Evolutionary conservation across 139 green algal genomes (phyloP).

Genomic region (Tetradesmus obliquus): DNA sequence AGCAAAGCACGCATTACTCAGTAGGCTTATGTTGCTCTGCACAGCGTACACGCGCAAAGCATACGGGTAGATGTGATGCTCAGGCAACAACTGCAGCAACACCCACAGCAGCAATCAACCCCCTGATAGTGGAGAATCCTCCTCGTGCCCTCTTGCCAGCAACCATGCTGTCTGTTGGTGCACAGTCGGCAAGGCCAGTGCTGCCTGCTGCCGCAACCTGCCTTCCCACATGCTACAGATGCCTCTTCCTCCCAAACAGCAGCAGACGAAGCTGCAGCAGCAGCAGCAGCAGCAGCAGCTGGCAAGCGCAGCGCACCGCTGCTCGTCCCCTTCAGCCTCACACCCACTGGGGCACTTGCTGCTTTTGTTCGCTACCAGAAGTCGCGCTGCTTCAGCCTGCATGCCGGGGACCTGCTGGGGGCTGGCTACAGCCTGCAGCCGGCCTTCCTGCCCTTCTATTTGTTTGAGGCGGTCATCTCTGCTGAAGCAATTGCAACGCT

Average conservation of each 20-base stretch:
- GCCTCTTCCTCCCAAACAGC: neutral
- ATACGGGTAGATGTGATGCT: too few species aligned
- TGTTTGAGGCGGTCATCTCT: constrained; percentile 57
- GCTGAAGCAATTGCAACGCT: constrained; percentile 48
- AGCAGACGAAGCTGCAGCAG: neutral
- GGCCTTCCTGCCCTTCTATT: constrained; percentile 65
- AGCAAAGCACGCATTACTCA: neutral
- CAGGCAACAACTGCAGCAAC: too few species aligned
- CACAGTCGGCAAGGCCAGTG: too few species aligned
- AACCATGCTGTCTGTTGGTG: too few species aligned
- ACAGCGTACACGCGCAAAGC: too few species aligned
- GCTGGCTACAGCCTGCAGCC: constrained; percentile 36
- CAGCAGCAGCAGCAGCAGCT: neutral
- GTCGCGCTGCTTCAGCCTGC: neutral
- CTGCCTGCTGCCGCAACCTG: too few species aligned
- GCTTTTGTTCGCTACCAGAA: constrained; percentile 24
- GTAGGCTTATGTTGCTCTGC: neutral
- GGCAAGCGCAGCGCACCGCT: neutral
- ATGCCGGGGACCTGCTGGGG: constrained; percentile 27
- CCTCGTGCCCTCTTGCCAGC: too few species aligned
- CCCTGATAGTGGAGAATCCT: too few species aligned
- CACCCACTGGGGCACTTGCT: neutral
- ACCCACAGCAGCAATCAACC: too few species aligned
- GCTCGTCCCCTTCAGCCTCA: neutral
- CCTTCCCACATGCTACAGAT: neutral